Percentiles rank a stretch among this genome's conserved stretches.
Conservation (phyloP, 106 monocot genomes). For the Phalaenopsis aphrodite region DNA sequence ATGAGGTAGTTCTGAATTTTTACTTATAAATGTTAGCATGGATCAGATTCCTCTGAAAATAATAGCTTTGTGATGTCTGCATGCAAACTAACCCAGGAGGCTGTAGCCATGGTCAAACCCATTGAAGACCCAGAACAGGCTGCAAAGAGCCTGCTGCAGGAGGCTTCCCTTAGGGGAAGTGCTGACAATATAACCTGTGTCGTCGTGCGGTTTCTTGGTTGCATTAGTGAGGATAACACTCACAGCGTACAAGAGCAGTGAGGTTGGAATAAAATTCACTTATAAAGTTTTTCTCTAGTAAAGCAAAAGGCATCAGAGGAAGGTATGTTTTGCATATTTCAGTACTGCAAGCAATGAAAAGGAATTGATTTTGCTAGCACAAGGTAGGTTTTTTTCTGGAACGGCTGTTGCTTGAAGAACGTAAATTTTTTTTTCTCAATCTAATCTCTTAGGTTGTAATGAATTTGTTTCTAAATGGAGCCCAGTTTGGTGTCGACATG, state of each 20-base stretch:
- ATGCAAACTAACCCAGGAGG: constrained; percentile 34
- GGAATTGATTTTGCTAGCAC: neutral
- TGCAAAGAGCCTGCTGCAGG: constrained; percentile 51
- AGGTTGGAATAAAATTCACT: neutral
- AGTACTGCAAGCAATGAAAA: neutral
- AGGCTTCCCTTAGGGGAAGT: constrained; percentile 63
- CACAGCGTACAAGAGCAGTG: neutral
- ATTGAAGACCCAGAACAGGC: constrained; percentile 60
- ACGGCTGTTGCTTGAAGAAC: too few species aligned
- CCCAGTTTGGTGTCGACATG: too few species aligned
- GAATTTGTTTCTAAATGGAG: too few species aligned
- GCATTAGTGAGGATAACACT: neutral
- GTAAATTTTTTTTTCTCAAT: too few species aligned
- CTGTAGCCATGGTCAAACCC: constrained; percentile 57
- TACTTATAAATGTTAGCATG: neutral
- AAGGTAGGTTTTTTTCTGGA: too few species aligned
- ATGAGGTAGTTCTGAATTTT: constrained; percentile 44
- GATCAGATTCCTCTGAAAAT: neutral
- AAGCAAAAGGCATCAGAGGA: neutral
- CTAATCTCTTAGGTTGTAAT: too few species aligned
- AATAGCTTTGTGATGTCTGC: neutral
- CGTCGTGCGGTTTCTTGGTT: constrained; percentile 50
- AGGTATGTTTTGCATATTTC: neutral
- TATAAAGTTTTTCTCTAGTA: neutral
- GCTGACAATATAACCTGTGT: constrained; percentile 67